phyloP scores from a whole-genome alignment of 1,284 basidiomycete species.

The Xerocomus nothofagi region DNA sequence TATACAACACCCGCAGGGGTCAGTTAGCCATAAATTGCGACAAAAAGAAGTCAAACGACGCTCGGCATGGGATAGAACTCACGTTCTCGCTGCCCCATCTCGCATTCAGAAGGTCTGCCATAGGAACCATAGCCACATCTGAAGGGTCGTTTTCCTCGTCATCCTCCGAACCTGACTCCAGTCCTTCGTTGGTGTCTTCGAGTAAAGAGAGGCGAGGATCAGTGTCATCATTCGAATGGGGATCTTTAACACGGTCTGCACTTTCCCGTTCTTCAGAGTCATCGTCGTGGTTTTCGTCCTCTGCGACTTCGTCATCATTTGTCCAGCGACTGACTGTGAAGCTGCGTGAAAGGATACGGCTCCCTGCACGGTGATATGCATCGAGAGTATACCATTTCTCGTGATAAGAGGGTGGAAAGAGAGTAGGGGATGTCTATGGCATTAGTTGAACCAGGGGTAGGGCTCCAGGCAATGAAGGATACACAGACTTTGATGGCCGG shows the following conservation, averaged over 20 bases:
- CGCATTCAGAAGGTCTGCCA: slow-evolving; percentile 95
- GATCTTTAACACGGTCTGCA: slow-evolving; percentile 21
- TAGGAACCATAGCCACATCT: slow-evolving; percentile 91
- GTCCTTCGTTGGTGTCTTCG: slow-evolving; percentile 24
- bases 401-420: slow-evolving; percentile 60
- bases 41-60: background rate
- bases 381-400: slow-evolving; percentile 66
- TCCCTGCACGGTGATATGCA: slow-evolving; percentile 89
- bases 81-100: slow-evolving; percentile 87
- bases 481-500: slow-evolving; percentile 63
- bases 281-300: slow-evolving; percentile 23
- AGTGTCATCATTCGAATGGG: slow-evolving; percentile 34
- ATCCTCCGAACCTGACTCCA: slow-evolving; percentile 56
- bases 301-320: slow-evolving; percentile 31
- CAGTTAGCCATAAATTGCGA: background rate
- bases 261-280: slow-evolving; percentile 32
- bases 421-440: slow-evolving; percentile 62
- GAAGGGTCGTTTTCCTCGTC: slow-evolving; percentile 64
- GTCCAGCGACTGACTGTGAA: slow-evolving; percentile 75
- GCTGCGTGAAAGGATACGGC: slow-evolving; percentile 89
- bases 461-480: background rate
- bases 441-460: background rate
- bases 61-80: slow-evolving; percentile 23
- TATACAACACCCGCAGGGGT: slow-evolving; percentile 30
- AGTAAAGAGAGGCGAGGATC: slow-evolving; percentile 23